phyloP scores from a whole-genome alignment of 495 filamentous ascomycete genomes.

The Aspergillus heteromorphus region DNA sequence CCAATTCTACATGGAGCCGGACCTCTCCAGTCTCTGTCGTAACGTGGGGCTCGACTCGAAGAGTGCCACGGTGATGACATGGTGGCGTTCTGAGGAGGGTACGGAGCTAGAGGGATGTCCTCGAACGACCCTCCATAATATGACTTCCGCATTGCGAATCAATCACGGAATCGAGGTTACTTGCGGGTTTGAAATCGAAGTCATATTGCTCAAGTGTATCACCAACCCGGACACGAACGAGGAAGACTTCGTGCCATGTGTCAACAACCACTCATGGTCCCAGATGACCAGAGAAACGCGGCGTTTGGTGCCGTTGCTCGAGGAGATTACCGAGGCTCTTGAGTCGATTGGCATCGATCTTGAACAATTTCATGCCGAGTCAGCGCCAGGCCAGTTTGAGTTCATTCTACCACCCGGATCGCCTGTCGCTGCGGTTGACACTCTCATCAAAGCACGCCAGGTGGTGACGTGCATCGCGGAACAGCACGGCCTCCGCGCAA shows the following conservation, averaged over 20 bases:
- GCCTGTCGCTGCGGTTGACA: slow-evolving; percentile 67
- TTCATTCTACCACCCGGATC: slow-evolving; percentile 63
- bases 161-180: slow-evolving; percentile 47
- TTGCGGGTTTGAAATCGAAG: slow-evolving; percentile 79
- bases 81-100: slow-evolving; percentile 46
- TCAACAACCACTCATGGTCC: slow-evolving; percentile 47
- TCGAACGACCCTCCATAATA: slow-evolving; percentile 48
- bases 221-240: slow-evolving; percentile 12
- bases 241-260: slow-evolving; percentile 18
- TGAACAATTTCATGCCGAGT: slow-evolving; percentile 74
- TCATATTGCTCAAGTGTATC: slow-evolving; percentile 57
- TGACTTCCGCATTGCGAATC: slow-evolving; percentile 41
- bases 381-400: slow-evolving; percentile 72
- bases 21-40: slow-evolving; percentile 51
- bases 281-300: slow-evolving; percentile 38
- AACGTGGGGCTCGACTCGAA: slow-evolving; percentile 43
- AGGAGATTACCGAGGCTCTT: slow-evolving; percentile 57
- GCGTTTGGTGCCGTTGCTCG: slow-evolving; percentile 47
- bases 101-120: slow-evolving; percentile 45
- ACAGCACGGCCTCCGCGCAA: slow-evolving; percentile 55
- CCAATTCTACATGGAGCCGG: slow-evolving; percentile 56
- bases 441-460: slow-evolving; percentile 65
- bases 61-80: slow-evolving; percentile 53
- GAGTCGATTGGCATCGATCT: slow-evolving; percentile 58
- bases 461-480: slow-evolving; percentile 49